Percentiles rank a stretch among this genome's conserved stretches.
phyloP scores from a whole-genome alignment of 2,329 filamentous ascomycete genomes.

The Sarocladiaceae sp. region DNA sequence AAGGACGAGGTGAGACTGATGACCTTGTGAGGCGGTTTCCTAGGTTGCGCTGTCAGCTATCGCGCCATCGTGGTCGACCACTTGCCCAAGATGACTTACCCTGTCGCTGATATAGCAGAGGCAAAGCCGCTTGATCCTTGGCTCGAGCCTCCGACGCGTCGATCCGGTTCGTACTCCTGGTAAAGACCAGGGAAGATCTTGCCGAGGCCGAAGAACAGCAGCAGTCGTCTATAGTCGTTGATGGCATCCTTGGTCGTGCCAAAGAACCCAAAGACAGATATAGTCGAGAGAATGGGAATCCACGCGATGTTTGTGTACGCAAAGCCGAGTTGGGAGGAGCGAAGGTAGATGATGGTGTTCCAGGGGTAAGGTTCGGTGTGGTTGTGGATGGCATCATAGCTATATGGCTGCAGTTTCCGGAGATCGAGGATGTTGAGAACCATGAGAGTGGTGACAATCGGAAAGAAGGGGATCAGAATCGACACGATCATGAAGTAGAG shows the following conservation, averaged over 20 bases:
- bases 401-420: slow-evolving; percentile 26
- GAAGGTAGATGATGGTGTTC: slow-evolving; percentile 40
- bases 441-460: slow-evolving; percentile 36
- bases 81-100: no score
- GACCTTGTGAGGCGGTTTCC: slow-evolving; percentile 3
- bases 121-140: slow-evolving; percentile 11
- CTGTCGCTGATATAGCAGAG: slow-evolving; percentile 10
- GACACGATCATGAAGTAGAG: slow-evolving; percentile 50
- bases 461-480: slow-evolving; percentile 46
- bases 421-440: slow-evolving; percentile 32
- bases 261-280: slow-evolving; percentile 48
- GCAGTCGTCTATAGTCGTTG: slow-evolving; percentile 37
- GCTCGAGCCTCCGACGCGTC: slow-evolving; percentile 17
- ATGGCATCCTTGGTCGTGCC: slow-evolving; percentile 48
- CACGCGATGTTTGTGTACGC: slow-evolving; percentile 39
- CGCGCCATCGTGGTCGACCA: no score
- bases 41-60: not conserved
- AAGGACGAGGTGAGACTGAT: slow-evolving; percentile 7
- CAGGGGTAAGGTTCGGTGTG: slow-evolving; percentile 32
- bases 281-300: slow-evolving; percentile 39
- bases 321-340: slow-evolving; percentile 33
- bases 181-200: slow-evolving; percentile 35
- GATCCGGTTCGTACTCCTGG: slow-evolving; percentile 32
- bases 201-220: slow-evolving; percentile 36
- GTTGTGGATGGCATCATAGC: slow-evolving; percentile 36